These are phyloP conservation scores for Mimosa bimucronata DNA, from an alignment of 306 rosid genomes.

Conservation along the genomic window DNA sequence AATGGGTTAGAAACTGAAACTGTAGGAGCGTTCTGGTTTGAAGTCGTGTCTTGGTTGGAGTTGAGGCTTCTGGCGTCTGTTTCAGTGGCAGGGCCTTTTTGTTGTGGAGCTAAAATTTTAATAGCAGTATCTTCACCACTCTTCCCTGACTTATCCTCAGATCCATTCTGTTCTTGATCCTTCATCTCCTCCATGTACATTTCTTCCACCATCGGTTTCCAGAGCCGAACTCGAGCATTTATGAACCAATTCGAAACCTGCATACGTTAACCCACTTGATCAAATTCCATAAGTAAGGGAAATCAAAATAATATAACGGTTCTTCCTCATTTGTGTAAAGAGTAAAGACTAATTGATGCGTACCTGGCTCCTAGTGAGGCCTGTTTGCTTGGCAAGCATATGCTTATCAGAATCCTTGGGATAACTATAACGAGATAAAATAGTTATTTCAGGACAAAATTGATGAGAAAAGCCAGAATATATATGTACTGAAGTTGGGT, in stretches of 20 bases:
- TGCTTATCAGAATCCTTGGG: constrained; percentile 98
- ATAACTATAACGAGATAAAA: constrained; percentile 56
- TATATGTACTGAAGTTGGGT: constrained; percentile 17
- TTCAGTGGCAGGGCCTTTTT: constrained; percentile 45
- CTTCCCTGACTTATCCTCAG: constrained; percentile 65
- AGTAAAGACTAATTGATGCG: not conserved
- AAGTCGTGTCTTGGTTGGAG: constrained; percentile 55
- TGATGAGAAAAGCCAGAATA: not conserved
- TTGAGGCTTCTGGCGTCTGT: constrained; percentile 52
- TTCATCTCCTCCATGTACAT: constrained; percentile 89
- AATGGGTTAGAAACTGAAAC: constrained; percentile 56
- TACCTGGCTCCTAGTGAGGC: constrained; percentile 98
- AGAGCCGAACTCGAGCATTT: constrained; percentile 92
- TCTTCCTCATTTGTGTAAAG: not conserved
- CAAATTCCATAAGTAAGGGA: not conserved
- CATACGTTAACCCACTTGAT: not conserved
- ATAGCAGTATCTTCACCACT: constrained; percentile 57
- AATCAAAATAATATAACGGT: no score
- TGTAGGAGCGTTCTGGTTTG: constrained; percentile 42
- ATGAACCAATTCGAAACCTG: constrained; percentile 99
- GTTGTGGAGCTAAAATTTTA: constrained; percentile 49
- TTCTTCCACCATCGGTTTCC: constrained; percentile 99
- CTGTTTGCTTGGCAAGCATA: constrained; percentile 95
- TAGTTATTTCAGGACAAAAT: constrained; percentile 24
- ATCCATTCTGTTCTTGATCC: constrained; percentile 69